Conservation (phyloP, 176 grass and related monocot genomes). For the Raddia guianensis region DNA sequence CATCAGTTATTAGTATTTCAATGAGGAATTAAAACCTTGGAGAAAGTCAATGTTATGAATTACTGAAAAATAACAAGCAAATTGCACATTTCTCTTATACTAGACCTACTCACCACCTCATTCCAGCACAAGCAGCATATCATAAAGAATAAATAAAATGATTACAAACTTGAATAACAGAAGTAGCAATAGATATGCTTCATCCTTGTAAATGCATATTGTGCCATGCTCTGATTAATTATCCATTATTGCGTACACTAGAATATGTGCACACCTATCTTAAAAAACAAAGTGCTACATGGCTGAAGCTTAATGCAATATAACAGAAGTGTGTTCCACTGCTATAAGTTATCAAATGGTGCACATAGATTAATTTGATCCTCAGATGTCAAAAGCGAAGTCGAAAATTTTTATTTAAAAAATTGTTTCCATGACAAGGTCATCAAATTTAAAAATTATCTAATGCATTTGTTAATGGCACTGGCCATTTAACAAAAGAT, state of each 20-base stretch:
- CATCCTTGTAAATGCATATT: slow-evolving; percentile 3
- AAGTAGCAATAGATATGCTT: slow-evolving; percentile 10
- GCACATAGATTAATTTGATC: slow-evolving; percentile 18
- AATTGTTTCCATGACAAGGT: background rate
- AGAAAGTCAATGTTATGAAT: slow-evolving; percentile 30
- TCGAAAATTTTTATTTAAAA: background rate
- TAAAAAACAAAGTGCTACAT: background rate
- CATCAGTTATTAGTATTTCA: slow-evolving; percentile 13
- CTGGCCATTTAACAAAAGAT: slow-evolving; percentile 28
- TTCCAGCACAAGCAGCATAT: slow-evolving; percentile 16
- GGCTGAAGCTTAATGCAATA: background rate
- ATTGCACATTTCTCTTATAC: background rate
- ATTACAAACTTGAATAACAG: background rate
- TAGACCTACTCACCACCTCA: background rate
- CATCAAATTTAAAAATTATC: background rate
- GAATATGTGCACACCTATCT: background rate
- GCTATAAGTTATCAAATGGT: background rate
- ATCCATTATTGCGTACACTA: slow-evolving; percentile 15
- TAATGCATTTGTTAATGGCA: background rate
- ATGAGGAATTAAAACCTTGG: background rate
- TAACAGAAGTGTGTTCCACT: background rate
- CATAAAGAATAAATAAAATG: background rate
- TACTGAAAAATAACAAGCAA: slow-evolving; percentile 18
- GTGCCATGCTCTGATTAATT: slow-evolving; percentile 9
- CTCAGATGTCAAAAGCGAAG: background rate